Conservation (phyloP, 805 yeast genomes). For the Candida gorgasii region DNA sequence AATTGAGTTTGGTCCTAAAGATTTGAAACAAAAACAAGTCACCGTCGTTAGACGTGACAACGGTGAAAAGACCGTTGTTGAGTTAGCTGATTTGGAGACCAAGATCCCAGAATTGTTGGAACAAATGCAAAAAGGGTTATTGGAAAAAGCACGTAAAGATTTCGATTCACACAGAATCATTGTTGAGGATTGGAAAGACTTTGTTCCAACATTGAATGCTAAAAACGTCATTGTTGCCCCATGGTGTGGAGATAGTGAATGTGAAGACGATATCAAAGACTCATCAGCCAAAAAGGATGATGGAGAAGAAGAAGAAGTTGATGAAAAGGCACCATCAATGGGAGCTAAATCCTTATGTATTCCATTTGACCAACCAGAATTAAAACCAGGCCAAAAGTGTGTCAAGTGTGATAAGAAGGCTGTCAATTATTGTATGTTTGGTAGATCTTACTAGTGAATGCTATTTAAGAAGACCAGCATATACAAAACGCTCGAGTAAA, state of each 20-base stretch:
- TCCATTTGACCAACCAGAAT: conserved; percentile 87
- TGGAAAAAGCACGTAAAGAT: conserved; percentile 72
- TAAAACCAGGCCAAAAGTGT: conserved; percentile 81
- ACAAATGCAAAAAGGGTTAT: conserved; percentile 75
- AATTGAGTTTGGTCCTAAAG: conserved; percentile 96
- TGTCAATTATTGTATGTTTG: conserved; percentile 87
- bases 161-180: conserved; percentile 81
- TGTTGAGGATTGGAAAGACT: conserved; percentile 86
- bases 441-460: conserved; percentile 77
- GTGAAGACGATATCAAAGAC: conserved; percentile 97
- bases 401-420: conserved; percentile 81
- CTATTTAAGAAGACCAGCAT: background rate
- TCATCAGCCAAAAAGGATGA: conserved; percentile 78
- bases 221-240: conserved; percentile 92
- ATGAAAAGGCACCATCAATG: conserved; percentile 97
- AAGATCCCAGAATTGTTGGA: conserved; percentile 77
- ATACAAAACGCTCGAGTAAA: no score
- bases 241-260: conserved; percentile 93
- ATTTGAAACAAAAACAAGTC: conserved; percentile 74
- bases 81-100: conserved; percentile 57
- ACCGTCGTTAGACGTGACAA: conserved; percentile 93
- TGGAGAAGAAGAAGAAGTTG: conserved; percentile 81
- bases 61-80: conserved; percentile 69
- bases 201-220: conserved; percentile 87
- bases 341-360: conserved; percentile 98